Evolutionary conservation across 1,284 basidiomycete genomes (phyloP).

Genomic region (Malassezia furfur): DNA sequence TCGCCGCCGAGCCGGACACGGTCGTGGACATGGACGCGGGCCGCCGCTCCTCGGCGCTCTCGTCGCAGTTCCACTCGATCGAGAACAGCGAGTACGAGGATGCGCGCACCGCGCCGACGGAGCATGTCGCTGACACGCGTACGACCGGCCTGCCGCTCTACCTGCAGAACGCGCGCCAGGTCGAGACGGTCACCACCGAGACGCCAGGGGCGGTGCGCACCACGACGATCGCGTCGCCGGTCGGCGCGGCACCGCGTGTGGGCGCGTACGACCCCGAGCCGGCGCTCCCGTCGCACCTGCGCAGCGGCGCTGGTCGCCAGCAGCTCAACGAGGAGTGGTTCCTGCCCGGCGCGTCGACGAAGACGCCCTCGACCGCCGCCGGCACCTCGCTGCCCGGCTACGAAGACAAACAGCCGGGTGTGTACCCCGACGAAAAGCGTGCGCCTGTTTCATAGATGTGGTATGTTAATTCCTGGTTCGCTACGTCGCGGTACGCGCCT

Average conservation of each 20-base stretch:
- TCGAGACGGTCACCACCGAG: too few relatives aligned
- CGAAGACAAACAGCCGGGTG: neutral
- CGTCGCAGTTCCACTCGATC: neutral
- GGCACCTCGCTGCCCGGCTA: neutral
- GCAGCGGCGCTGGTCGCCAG: neutral
- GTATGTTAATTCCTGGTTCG: neutral
- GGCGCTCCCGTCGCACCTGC: neutral
- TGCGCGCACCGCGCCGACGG: neutral
- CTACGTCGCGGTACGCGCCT: neutral
- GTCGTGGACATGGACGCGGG: neutral
- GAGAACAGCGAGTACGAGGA: slow-evolving; percentile 7
- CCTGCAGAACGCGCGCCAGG: too few relatives aligned
- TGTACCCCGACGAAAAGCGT: slow-evolving; percentile 5
- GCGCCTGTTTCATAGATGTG: neutral
- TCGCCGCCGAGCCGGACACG: neutral
- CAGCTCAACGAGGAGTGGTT: slow-evolving; percentile 10
- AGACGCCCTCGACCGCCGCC: neutral
- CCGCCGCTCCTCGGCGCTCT: neutral
- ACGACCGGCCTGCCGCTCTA: neutral
- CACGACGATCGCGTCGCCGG: neutral
- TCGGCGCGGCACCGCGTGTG: neutral
- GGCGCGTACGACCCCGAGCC: slow-evolving; percentile 4
- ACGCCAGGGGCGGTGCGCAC: neutral
- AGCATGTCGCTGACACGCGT: neutral
- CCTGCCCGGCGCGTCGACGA: neutral